phyloP scores from a whole-genome alignment of 768 basidiomycete species.

The Rhodotorula toruloides region DNA sequence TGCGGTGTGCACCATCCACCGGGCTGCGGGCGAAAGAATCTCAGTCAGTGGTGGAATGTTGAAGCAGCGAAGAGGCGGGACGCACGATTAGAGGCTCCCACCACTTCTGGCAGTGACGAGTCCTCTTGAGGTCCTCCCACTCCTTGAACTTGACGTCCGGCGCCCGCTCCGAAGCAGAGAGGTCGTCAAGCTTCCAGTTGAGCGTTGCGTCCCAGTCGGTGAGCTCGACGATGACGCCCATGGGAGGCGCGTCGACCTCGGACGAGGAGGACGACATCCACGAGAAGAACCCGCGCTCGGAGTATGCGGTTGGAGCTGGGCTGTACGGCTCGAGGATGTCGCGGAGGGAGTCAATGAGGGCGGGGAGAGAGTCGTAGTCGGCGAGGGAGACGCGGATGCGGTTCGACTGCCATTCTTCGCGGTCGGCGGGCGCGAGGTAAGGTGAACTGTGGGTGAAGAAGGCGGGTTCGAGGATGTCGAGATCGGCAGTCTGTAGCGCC shows the following conservation, averaged over 20 bases:
- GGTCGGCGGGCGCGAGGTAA: not conserved
- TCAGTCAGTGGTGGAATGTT: no score
- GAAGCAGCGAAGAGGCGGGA: not conserved
- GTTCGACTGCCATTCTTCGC: not conserved
- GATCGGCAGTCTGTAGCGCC: not conserved
- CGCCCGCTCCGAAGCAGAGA: not conserved
- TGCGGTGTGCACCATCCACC: no score
- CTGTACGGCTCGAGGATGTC: not conserved
- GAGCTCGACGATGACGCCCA: not conserved
- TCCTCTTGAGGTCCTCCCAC: not conserved
- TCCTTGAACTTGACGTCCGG: not conserved
- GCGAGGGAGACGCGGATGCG: not conserved
- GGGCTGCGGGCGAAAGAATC: no score
- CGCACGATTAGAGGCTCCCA: not conserved
- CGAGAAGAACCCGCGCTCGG: no score
- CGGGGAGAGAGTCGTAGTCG: not conserved
- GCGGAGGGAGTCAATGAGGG: not conserved
- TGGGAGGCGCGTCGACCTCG: not conserved
- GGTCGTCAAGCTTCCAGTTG: not conserved
- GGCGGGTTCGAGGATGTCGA: not conserved
- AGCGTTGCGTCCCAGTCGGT: not conserved
- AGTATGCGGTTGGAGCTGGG: no score
- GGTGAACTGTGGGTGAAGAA: not conserved
- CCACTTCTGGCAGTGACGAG: not conserved
- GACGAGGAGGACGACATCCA: no score